These are phyloP conservation scores for Blastomyces emzantsi DNA, from an alignment of 2,329 filamentous ascomycete genomes.

Conservation along the genomic window DNA sequence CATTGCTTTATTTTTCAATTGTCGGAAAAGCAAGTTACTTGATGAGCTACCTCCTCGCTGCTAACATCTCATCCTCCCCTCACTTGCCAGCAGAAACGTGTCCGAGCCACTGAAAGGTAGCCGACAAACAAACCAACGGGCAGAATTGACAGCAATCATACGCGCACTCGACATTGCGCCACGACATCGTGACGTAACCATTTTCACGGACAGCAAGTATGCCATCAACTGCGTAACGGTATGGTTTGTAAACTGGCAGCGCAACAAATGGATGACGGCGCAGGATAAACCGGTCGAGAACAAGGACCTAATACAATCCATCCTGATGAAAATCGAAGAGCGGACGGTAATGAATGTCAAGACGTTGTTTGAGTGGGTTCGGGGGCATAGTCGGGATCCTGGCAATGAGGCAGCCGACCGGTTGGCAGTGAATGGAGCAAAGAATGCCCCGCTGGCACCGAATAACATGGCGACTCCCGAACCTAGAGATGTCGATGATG, in stretches of 20 bases:
- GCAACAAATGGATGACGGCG: slow-evolving; percentile 68
- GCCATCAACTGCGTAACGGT: slow-evolving; percentile 78
- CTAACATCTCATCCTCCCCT: slow-evolving; percentile 20
- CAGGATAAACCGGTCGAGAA: slow-evolving; percentile 69
- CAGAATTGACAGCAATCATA: slow-evolving; percentile 82
- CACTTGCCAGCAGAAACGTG: slow-evolving; percentile 48
- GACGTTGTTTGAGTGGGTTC: slow-evolving; percentile 79
- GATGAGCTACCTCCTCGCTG: slow-evolving; percentile 9
- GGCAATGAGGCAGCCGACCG: slow-evolving; percentile 76
- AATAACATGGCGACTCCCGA: slow-evolving; percentile 19
- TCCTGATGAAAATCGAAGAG: slow-evolving; percentile 62
- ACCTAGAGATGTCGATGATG: slow-evolving; percentile 22
- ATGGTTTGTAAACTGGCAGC: slow-evolving; percentile 73
- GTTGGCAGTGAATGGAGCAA: slow-evolving; percentile 62
- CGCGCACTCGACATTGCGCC: slow-evolving; percentile 72
- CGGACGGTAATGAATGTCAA: slow-evolving; percentile 50
- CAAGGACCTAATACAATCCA: slow-evolving; percentile 67
- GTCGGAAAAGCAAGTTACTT: slow-evolving; percentile 1
- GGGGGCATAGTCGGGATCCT: slow-evolving; percentile 63
- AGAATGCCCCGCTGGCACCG: slow-evolving; percentile 21
- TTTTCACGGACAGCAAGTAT: slow-evolving; percentile 85
- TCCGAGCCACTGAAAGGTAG: slow-evolving; percentile 66
- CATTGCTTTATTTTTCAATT: not conserved
- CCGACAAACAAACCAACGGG: slow-evolving; percentile 86
- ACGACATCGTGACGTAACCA: slow-evolving; percentile 57